Evolutionary conservation across 148 eudicot species (phyloP).

Genomic region (Linanthus parryae): DNA sequence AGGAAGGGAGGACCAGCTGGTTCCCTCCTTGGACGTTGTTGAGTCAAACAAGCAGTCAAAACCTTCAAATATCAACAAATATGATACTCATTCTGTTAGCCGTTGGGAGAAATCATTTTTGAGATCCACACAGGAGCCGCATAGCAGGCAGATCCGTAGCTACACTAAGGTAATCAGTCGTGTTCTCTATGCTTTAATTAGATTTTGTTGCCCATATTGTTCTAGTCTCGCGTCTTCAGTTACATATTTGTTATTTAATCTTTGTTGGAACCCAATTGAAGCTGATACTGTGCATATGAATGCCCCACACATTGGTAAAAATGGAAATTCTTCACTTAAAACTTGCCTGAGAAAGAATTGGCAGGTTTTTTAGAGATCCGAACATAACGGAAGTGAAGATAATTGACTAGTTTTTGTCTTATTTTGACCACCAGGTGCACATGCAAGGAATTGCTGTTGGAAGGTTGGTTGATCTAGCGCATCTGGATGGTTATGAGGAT

Average conservation of each 20-base stretch:
- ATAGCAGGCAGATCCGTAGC: slow-evolving; percentile 68
- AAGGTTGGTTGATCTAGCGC: slow-evolving; percentile 77
- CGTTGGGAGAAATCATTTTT: slow-evolving; percentile 66
- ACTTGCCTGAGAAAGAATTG: neutral
- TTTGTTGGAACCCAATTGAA: no score
- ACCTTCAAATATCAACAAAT: slow-evolving; percentile 43
- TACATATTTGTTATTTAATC: no score
- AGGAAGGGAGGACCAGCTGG: slow-evolving; percentile 39
- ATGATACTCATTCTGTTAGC: slow-evolving; percentile 52
- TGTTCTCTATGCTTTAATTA: neutral
- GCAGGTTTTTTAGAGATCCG: no score
- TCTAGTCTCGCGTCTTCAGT: neutral
- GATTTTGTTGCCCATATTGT: neutral
- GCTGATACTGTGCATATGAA: neutral
- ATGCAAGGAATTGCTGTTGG: slow-evolving; percentile 98
- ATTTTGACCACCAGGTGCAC: slow-evolving; percentile 57
- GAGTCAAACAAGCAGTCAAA: slow-evolving; percentile 61
- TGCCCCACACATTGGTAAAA: neutral
- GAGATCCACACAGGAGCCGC: slow-evolving; percentile 49
- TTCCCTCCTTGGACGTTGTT: slow-evolving; percentile 43
- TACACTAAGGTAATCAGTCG: slow-evolving; percentile 69
- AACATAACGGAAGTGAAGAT: neutral
- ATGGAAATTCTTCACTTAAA: neutral
- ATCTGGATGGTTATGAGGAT: slow-evolving; percentile 58
- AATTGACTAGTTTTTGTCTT: neutral